Percentiles rank a stretch among this genome's conserved stretches.
Evolutionary conservation across 2,329 filamentous ascomycete species (phyloP).

Genomic region (Calonectria henricotiae): DNA sequence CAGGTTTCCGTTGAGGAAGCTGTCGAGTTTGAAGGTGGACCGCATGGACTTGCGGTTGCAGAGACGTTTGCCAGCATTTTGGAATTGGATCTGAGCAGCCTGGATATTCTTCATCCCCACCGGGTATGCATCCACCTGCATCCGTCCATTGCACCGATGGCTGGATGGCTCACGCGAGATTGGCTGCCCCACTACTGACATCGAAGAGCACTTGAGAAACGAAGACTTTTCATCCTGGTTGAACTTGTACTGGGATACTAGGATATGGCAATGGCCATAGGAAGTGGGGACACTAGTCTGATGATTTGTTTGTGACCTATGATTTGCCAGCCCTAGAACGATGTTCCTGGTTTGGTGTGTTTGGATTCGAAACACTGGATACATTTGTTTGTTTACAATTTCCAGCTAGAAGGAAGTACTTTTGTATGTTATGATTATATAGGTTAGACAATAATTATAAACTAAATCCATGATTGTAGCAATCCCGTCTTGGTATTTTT

Average conservation of each 20-base stretch:
- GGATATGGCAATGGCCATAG: too few relatives aligned
- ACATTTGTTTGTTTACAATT: not conserved
- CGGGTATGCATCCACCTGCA: not conserved
- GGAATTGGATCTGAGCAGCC: not conserved
- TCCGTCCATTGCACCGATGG: not conserved
- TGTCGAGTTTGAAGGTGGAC: not conserved
- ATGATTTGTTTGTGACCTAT: not conserved
- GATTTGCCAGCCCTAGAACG: not conserved
- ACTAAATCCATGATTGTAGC: too few relatives aligned
- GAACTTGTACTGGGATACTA: not conserved
- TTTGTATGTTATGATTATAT: too few relatives aligned
- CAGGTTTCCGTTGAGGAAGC: not conserved
- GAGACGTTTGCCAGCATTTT: not conserved
- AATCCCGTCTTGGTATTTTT: too few relatives aligned
- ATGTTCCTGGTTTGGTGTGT: not conserved
- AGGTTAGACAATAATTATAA: too few relatives aligned
- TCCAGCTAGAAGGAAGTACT: too few relatives aligned
- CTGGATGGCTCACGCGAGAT: not conserved
- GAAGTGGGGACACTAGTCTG: too few relatives aligned
- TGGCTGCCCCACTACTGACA: not conserved
- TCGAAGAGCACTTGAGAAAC: not conserved
- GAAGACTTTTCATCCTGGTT: constrained; percentile 9
- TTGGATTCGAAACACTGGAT: not conserved
- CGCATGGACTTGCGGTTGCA: not conserved
- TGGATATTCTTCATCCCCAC: not conserved